Evolutionary conservation across 495 filamentous ascomycete genomes (phyloP).

Genomic region (Aspergillus cavernicola): DNA sequence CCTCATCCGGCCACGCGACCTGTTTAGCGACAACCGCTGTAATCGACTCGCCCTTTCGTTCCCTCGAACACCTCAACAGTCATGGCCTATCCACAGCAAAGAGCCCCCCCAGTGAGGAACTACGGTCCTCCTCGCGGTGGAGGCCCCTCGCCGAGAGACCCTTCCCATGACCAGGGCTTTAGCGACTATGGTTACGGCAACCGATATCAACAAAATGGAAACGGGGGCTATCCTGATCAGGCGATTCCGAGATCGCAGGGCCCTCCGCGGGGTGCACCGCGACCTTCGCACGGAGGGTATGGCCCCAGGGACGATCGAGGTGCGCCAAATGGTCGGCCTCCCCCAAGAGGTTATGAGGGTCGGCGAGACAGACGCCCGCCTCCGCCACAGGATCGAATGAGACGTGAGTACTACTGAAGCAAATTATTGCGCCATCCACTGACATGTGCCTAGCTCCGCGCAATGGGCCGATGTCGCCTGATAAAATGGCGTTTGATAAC

Average conservation of each 20-base stretch:
- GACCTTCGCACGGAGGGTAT: constrained; percentile 25
- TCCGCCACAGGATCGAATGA: constrained; percentile 24
- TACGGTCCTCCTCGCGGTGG: constrained; percentile 38
- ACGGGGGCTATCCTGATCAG: constrained; percentile 47
- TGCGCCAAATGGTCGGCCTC: constrained; percentile 39
- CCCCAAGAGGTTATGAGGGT: constrained; percentile 25
- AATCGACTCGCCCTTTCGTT: not conserved
- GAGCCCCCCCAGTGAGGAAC: constrained; percentile 50
- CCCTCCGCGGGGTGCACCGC: constrained; percentile 33
- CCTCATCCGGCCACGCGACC: not conserved
- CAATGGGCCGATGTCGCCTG: constrained; percentile 38
- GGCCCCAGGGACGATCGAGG: constrained; percentile 45
- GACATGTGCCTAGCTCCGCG: constrained; percentile 22
- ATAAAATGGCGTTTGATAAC: constrained; percentile 56
- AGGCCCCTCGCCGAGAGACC: constrained; percentile 40
- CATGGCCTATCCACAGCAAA: constrained; percentile 37
- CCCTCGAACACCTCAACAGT: not conserved
- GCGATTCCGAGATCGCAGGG: constrained; percentile 47
- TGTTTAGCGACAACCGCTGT: not conserved
- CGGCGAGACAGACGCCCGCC: constrained; percentile 27
- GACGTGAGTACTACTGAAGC: constrained; percentile 30
- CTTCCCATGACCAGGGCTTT: constrained; percentile 48
- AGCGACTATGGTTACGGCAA: constrained; percentile 43
- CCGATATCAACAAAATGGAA: constrained; percentile 35
- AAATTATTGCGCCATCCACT: not conserved